Percentiles rank a stretch among this genome's conserved stretches.
Conservation (phyloP, 371 early-diverging fungal species). For the Rhizopus delemar region DNA sequence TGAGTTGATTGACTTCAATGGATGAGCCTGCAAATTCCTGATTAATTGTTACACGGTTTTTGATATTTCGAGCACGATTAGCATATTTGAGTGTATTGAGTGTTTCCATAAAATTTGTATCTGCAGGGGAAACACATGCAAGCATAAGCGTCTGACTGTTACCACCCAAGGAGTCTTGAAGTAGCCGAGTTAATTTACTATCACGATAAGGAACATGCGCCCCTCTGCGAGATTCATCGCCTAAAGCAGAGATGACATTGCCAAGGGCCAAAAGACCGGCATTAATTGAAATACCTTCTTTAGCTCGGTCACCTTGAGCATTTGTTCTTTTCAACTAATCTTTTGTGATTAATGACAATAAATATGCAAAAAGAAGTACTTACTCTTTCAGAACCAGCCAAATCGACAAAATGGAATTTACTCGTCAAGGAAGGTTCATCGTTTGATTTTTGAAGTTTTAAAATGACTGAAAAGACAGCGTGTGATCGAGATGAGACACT, state of each 20-base stretch:
- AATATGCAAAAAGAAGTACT: slow-evolving; percentile 7
- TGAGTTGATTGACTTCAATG: slow-evolving; percentile 69
- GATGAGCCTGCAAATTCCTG: slow-evolving; percentile 66
- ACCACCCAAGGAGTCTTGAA: slow-evolving; percentile 98
- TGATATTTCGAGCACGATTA: slow-evolving; percentile 84
- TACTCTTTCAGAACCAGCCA: slow-evolving; percentile 82
- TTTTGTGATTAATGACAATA: background rate
- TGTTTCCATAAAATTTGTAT: slow-evolving; percentile 85
- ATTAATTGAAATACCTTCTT: slow-evolving; percentile 98
- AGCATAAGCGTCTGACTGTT: slow-evolving; percentile 92
- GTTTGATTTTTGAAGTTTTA: slow-evolving; percentile 55
- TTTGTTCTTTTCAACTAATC: slow-evolving; percentile 86
- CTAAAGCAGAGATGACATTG: slow-evolving; percentile 98
- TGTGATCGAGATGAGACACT: slow-evolving; percentile 96
- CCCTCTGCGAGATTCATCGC: slow-evolving; percentile 73
- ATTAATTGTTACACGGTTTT: slow-evolving; percentile 80
- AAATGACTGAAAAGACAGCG: slow-evolving; percentile 95
- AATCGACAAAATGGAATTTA: slow-evolving; percentile 96
- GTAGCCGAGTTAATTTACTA: slow-evolving; percentile 96
- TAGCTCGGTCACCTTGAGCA: slow-evolving; percentile 91
- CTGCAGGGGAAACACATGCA: slow-evolving; percentile 87
- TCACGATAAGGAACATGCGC: slow-evolving; percentile 95
- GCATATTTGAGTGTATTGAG: slow-evolving; percentile 93
- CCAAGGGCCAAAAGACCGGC: slow-evolving; percentile 95
- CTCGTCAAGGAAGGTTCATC: slow-evolving; percentile 34